Evolutionary conservation across 495 filamentous ascomycete species (phyloP).

Genomic region (Aspergillus bridgeri): DNA sequence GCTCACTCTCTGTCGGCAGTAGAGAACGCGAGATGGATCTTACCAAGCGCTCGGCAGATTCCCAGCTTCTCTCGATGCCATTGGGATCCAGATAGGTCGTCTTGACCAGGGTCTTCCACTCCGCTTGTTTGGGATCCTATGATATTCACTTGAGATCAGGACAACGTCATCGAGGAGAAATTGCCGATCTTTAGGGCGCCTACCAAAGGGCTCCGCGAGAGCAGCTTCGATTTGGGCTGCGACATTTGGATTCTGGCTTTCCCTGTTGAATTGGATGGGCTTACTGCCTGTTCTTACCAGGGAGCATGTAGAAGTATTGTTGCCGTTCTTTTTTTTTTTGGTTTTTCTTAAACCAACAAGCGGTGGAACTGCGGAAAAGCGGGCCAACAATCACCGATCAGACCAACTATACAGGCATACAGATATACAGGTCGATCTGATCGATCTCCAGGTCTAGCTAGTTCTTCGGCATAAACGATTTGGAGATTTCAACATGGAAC

Average conservation of each 20-base stretch:
- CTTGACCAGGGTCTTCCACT: constrained; percentile 69
- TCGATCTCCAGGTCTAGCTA: neutral
- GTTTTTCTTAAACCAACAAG: neutral
- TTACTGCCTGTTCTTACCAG: too few species aligned
- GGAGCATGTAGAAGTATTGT: too few species aligned
- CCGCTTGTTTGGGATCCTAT: constrained; percentile 55
- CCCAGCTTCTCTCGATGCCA: constrained; percentile 69
- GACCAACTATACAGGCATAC: too few species aligned
- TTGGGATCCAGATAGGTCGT: constrained; percentile 72
- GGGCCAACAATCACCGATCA: neutral
- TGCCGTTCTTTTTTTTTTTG: too few species aligned
- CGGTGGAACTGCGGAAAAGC: neutral
- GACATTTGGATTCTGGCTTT: constrained; percentile 1
- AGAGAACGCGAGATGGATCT: neutral
- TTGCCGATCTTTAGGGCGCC: neutral
- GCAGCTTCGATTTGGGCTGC: constrained; percentile 12
- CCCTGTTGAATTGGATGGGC: too few species aligned
- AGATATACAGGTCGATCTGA: neutral
- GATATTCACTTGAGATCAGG: neutral
- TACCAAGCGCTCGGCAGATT: constrained; percentile 65
- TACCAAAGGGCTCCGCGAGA: constrained; percentile 20
- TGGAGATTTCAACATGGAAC: too few species aligned
- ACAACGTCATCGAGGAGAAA: neutral
- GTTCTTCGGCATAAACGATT: too few species aligned
- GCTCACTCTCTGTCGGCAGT: too few species aligned